Evolutionary conservation across 345 rosid species (phyloP).

Genomic region (Hevea brasiliensis): DNA sequence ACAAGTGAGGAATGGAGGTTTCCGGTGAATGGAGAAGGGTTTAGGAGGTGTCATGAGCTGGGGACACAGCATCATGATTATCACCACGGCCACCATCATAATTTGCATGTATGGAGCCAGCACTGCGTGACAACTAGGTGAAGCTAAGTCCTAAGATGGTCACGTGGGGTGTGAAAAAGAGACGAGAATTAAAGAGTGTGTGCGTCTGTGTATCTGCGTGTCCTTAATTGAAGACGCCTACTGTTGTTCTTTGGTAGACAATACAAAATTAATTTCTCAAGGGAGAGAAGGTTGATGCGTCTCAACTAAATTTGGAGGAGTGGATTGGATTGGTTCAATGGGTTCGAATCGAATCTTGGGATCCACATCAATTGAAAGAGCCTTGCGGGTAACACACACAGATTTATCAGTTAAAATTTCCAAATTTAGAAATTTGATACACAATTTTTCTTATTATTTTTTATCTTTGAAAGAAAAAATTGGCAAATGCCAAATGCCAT

Average conservation of each 20-base stretch:
- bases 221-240: neutral
- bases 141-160: slow-evolving; percentile 2
- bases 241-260: neutral
- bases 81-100: slow-evolving; percentile 28
- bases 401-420: too few relatives aligned
- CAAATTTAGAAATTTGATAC: too few relatives aligned
- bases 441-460: too few relatives aligned
- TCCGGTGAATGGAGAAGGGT: slow-evolving; percentile 37
- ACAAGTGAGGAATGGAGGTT: slow-evolving; percentile 34
- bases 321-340: too few relatives aligned
- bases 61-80: slow-evolving; percentile 26
- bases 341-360: too few relatives aligned
- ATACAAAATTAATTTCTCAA: too few relatives aligned
- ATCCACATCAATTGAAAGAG: too few relatives aligned
- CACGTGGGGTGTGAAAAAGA: neutral
- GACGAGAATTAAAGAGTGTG: neutral
- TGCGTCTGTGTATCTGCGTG: neutral
- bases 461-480: too few relatives aligned
- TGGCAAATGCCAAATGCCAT: too few relatives aligned
- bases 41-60: slow-evolving; percentile 45
- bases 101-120: slow-evolving; percentile 53
- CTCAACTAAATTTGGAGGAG: too few relatives aligned
- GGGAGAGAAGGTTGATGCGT: too few relatives aligned
- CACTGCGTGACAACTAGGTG: slow-evolving; percentile 65
- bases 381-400: too few relatives aligned